Conservation (phyloP, 495 filamentous ascomycete genomes). For the Astrocystis sublimbata region DNA sequence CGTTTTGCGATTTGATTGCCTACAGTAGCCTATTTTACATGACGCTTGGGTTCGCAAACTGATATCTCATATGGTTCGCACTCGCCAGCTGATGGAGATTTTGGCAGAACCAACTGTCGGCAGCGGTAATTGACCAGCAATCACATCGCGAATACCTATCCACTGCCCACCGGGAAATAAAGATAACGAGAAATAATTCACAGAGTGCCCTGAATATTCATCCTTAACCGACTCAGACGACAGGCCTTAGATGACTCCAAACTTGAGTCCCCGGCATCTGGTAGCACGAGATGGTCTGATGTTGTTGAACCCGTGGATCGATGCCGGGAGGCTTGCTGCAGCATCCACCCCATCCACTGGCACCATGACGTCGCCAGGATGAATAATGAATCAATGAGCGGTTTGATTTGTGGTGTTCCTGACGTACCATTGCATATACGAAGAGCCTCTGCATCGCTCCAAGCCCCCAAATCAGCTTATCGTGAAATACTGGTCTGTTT, state of each 20-base stretch:
- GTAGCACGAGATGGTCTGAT: not conserved
- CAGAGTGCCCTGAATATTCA: not conserved
- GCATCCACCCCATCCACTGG: not conserved
- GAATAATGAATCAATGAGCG: not conserved
- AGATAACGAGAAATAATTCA: too few relatives aligned
- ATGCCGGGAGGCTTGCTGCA: not conserved
- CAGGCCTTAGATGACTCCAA: not conserved
- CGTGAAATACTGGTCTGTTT: not conserved
- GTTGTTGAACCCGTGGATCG: not conserved
- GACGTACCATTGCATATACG: constrained; percentile 15
- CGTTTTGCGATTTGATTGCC: too few relatives aligned
- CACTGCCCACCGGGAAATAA: too few relatives aligned
- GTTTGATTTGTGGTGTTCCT: not conserved
- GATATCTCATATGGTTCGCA: not conserved
- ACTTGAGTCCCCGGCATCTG: not conserved
- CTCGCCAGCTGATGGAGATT: not conserved
- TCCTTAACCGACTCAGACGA: not conserved
- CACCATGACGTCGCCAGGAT: not conserved
- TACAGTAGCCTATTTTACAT: too few relatives aligned
- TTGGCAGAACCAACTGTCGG: not conserved
- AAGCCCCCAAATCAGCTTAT: not conserved
- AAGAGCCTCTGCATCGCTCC: constrained; percentile 7
- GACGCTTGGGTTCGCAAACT: not conserved
- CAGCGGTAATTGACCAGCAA: constrained; percentile 2
- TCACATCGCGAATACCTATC: too few relatives aligned